Evolutionary conservation across 164 flowering plant species (phyloP), one percentile per base, ranked within the genome.

Genomic region (Aristolochia californica): DNA sequence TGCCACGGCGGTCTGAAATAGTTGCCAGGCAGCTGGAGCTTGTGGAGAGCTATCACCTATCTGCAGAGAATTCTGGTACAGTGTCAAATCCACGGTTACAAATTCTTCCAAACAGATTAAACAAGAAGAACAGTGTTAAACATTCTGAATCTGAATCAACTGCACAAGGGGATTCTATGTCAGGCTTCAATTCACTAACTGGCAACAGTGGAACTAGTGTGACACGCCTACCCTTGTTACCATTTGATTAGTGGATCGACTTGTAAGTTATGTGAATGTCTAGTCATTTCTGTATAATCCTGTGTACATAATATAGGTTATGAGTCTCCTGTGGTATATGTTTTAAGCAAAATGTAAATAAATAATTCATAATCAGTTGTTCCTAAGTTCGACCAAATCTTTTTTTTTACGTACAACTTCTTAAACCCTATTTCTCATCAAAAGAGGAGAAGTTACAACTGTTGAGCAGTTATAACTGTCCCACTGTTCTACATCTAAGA

Each of bases 1-100:
- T 93, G 18, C 99, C 99, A 15, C 79, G 96, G 64, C 71, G 88
- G 26, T 85, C 97, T 2, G 94, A 87, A 23, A 93, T 93, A 64
- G 72, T 89, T 60, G 99, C 91, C 23, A 74, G 81, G 47, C 99
- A 93, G 60, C 75, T 89, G 47, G 80, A 87, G 76, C 85, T 89
- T 14, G 99, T 89, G 54, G 77, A 83, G 58, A 89, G 97, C 63
- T 93, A 93, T 66, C 99, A 87, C 67, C 68, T 93, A 45, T 78
- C 87, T 34, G 97, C 77, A 5, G 94, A 87, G 74, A 78, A 83
- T 55, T 83, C 94, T 13, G 97, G 99, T 52, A 83, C 94, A 2
- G 97, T 85, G 62, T 63, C 65, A 48, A 83, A 82, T 66, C 88
- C 98, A 12, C 76, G 97, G 71, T 60, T 93, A 72, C 97, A 93